Conservation (phyloP, 345 rosid species). For the Citrus glauca region DNA sequence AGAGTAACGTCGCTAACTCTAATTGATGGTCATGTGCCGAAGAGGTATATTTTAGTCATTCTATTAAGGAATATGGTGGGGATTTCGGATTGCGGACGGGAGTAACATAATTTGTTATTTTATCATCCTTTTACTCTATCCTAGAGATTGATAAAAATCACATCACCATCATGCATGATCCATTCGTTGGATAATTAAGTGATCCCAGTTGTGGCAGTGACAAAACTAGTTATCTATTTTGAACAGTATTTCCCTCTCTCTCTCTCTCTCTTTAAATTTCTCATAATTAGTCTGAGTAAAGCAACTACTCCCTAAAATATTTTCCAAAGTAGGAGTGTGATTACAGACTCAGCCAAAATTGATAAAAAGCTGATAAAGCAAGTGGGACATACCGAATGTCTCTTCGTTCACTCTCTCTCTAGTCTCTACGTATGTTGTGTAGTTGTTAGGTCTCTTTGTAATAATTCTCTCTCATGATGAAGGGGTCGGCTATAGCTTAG, state of each 20-base stretch:
- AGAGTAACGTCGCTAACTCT: too few species aligned
- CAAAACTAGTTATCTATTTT: neutral
- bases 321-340: conserved; percentile 7
- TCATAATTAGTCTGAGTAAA: conserved; percentile 20
- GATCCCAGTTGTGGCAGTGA: neutral
- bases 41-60: too few species aligned
- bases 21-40: too few species aligned
- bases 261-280: neutral
- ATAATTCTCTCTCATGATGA: neutral
- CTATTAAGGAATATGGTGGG: too few species aligned
- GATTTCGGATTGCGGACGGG: too few species aligned
- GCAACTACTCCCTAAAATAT: conserved; percentile 26
- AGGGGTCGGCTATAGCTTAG: neutral
- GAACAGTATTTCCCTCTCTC: neutral
- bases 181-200: neutral
- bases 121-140: too few species aligned
- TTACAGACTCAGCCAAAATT: neutral
- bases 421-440: neutral
- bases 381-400: conserved; percentile 16
- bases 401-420: neutral
- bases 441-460: neutral
- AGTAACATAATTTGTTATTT: too few species aligned
- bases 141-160: neutral
- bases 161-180: neutral
- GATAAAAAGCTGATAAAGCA: neutral